Percentiles rank a stretch among this genome's conserved stretches.
These are phyloP conservation scores for Phytophthora brassicae DNA, from an alignment of 352 stramenopile genomes.

Conservation along the genomic window DNA sequence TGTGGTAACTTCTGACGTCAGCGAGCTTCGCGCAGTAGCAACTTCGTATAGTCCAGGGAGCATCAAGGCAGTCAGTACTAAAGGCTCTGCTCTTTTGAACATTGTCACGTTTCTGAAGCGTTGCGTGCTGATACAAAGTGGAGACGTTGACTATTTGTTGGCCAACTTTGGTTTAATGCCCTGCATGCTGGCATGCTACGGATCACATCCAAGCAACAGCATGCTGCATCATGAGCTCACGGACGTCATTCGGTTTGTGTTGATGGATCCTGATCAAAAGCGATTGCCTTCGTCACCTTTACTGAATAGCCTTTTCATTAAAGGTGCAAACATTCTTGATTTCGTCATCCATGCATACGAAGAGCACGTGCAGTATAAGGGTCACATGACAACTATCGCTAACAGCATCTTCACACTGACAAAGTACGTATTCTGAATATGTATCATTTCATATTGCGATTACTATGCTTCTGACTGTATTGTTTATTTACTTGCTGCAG, in stretches of 20 bases:
- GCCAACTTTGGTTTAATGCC: conserved; percentile 81
- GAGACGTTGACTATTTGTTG: conserved; percentile 64
- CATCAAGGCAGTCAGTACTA: conserved; percentile 52
- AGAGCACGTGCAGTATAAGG: conserved; percentile 82
- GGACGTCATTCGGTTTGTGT: conserved; percentile 84
- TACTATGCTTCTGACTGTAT: conserved; percentile 7
- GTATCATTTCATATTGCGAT: conserved; percentile 4
- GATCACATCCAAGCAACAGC: conserved; percentile 78
- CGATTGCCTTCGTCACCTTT: conserved; percentile 74
- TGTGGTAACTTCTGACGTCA: conserved; percentile 62
- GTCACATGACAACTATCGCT: conserved; percentile 87
- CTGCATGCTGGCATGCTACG: conserved; percentile 78
- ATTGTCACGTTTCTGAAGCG: conserved; percentile 86
- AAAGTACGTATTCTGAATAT: conserved; percentile 49
- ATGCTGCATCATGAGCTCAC: conserved; percentile 85
- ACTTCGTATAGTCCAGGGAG: conserved; percentile 41
- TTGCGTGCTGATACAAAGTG: conserved; percentile 81
- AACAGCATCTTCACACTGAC: conserved; percentile 89
- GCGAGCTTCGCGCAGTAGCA: conserved; percentile 43
- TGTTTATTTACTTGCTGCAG: conserved; percentile 25
- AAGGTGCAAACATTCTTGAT: conserved; percentile 70
- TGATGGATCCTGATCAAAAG: conserved; percentile 85
- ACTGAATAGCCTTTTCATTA: conserved; percentile 77
- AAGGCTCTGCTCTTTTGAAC: conserved; percentile 69
- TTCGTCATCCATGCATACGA: conserved; percentile 85